phyloP scores from a whole-genome alignment of 208 protist species.

The Trypanosoma caninum region DNA sequence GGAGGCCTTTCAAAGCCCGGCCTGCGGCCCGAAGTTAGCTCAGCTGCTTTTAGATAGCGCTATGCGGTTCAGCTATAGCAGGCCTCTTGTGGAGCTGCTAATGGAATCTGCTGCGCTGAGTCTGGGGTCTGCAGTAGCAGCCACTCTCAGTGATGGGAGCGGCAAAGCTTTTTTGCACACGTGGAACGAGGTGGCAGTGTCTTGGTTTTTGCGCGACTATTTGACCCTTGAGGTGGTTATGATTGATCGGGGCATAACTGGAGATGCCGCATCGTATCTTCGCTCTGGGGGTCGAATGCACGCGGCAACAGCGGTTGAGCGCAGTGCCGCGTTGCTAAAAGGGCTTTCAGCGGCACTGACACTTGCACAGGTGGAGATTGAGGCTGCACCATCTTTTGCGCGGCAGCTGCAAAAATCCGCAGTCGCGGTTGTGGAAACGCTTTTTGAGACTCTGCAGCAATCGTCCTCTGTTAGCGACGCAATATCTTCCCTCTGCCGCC shows the following conservation, averaged over 20 bases:
- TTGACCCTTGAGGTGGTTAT: conserved; percentile 12
- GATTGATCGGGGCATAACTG: conserved; percentile 2
- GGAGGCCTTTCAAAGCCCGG: conserved; percentile 55
- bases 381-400: conserved; percentile 5
- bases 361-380: conserved; percentile 16
- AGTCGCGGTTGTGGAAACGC: conserved; percentile 9
- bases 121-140: conserved; percentile 21
- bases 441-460: conserved; percentile 16
- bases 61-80: conserved; percentile 42
- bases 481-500: conserved; percentile 14
- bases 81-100: conserved; percentile 34
- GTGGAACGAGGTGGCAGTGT: conserved; percentile 9
- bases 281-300: not conserved
- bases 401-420: conserved; percentile 6
- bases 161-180: not conserved
- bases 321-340: conserved; percentile 24
- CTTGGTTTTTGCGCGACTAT: conserved; percentile 5
- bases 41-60: conserved; percentile 40
- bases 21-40: conserved; percentile 41
- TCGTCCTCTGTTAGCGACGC: not conserved
- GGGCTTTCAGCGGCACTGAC: conserved; percentile 31
- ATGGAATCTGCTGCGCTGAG: conserved; percentile 19
- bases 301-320: conserved; percentile 7
- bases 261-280: conserved; percentile 14
- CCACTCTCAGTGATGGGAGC: not conserved